These are phyloP conservation scores for Cladosporium colombiae DNA, from an alignment of 2,329 filamentous ascomycete species.

Conservation along the genomic window DNA sequence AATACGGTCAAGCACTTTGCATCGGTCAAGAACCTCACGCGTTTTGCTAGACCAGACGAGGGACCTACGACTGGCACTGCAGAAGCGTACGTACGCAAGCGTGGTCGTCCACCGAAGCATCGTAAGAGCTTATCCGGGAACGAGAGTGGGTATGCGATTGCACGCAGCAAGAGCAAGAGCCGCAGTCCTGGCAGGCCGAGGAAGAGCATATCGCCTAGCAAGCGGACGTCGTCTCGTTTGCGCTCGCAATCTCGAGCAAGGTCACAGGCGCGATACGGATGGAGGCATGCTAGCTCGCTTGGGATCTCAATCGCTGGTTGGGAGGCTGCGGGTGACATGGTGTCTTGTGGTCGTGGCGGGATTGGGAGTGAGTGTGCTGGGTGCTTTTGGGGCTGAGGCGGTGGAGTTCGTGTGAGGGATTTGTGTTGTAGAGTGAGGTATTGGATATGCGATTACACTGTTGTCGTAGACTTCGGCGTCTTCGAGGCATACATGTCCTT, in stretches of 20 bases:
- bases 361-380: not conserved
- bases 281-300: not conserved
- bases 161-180: constrained; percentile 12
- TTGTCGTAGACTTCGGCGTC: not conserved
- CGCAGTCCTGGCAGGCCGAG: constrained; percentile 1
- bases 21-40: constrained; percentile 11
- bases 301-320: constrained; percentile 1
- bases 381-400: constrained; percentile 6
- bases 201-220: constrained; percentile 10
- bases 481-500: not conserved
- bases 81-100: constrained; percentile 11
- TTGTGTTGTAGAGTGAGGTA: not conserved
- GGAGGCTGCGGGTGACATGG: constrained; percentile 15
- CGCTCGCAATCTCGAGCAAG: constrained; percentile 13
- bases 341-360: constrained; percentile 11
- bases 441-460: not conserved
- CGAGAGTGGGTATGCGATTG: constrained; percentile 15
- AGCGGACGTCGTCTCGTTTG: not conserved
- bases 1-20: constrained; percentile 12
- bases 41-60: constrained; percentile 13
- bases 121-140: constrained; percentile 4
- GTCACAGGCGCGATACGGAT: not conserved
- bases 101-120: constrained; percentile 12
- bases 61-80: constrained; percentile 17
- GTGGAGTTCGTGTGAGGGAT: constrained; percentile 1